Percentiles rank a stretch among this genome's conserved stretches.
Conservation (phyloP, 106 monocot species). For the Acorus calamus region DNA sequence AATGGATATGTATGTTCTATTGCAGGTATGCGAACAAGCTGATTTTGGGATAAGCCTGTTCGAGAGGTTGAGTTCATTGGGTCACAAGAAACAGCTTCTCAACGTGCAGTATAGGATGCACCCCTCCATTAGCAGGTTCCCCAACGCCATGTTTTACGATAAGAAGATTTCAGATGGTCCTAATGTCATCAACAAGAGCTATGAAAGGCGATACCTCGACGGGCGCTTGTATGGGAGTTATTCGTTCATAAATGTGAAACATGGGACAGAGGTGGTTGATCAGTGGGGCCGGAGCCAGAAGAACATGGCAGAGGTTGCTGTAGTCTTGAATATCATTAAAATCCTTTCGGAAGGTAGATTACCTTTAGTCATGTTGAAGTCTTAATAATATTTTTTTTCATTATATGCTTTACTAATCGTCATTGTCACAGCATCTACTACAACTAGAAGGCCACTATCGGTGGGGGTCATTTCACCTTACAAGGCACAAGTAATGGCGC, state of each 20-base stretch:
- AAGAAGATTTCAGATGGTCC: slow-evolving; percentile 35
- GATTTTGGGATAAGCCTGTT: slow-evolving; percentile 56
- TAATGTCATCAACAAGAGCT: slow-evolving; percentile 15
- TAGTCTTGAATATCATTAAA: slow-evolving; percentile 30
- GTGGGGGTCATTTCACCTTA: slow-evolving; percentile 28
- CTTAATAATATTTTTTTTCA: too few species aligned
- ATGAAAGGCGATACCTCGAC: slow-evolving; percentile 16
- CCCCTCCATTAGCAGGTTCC: slow-evolving; percentile 62
- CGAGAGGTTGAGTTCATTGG: slow-evolving; percentile 48
- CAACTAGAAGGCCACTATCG: neutral
- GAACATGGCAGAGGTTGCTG: slow-evolving; percentile 47
- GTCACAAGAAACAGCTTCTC: slow-evolving; percentile 49
- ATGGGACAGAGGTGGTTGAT: slow-evolving; percentile 29
- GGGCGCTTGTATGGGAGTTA: slow-evolving; percentile 32
- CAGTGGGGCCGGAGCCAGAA: slow-evolving; percentile 31
- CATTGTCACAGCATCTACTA: slow-evolving; percentile 2
- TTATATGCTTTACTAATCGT: neutral
- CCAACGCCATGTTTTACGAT: slow-evolving; percentile 45
- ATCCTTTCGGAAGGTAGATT: too few species aligned
- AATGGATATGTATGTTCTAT: neutral
- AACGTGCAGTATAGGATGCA: slow-evolving; percentile 77
- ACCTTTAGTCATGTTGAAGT: too few species aligned
- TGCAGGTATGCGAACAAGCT: slow-evolving; percentile 32
- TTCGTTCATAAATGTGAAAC: slow-evolving; percentile 37
- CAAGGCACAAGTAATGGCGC: slow-evolving; percentile 17